Percentiles rank a stretch among this genome's conserved stretches.
These are phyloP conservation scores for Zostera marina DNA, from an alignment of 116 monocot genomes.

Conservation along the genomic window DNA sequence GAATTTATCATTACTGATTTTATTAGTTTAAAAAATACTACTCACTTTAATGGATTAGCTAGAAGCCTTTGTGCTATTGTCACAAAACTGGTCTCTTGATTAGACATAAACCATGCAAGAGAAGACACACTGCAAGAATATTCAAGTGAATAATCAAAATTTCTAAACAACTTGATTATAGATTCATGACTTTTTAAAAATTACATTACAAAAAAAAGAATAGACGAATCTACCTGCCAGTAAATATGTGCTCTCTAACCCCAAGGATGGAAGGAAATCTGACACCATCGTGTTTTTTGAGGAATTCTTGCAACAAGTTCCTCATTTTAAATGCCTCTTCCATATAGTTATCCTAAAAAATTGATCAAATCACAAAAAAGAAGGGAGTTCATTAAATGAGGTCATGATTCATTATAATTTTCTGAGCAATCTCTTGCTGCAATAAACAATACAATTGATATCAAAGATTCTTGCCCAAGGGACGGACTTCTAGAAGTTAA, in stretches of 20 bases:
- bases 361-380: no score
- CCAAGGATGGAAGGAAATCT: constrained; percentile 82
- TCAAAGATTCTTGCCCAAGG: no score
- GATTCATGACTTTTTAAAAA: background rate
- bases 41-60: constrained; percentile 82
- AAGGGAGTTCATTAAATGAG: no score
- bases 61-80: constrained; percentile 80
- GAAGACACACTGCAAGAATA: constrained; percentile 76
- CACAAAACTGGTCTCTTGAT: constrained; percentile 94
- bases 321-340: constrained; percentile 97
- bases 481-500: no score
- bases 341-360: constrained; percentile 75
- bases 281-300: constrained; percentile 63
- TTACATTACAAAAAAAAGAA: background rate
- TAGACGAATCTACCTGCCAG: constrained; percentile 47
- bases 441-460: no score
- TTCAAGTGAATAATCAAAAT: background rate
- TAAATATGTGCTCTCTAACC: constrained; percentile 94
- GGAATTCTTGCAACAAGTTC: constrained; percentile 91
- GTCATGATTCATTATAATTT: no score
- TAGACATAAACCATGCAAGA: constrained; percentile 99
- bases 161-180: background rate
- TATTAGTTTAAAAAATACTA: background rate
- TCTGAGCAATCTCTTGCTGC: no score
- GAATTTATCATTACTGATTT: no score